These are phyloP conservation scores for Begonia peltatifolia DNA, from an alignment of 306 rosid genomes.

Conservation along the genomic window DNA sequence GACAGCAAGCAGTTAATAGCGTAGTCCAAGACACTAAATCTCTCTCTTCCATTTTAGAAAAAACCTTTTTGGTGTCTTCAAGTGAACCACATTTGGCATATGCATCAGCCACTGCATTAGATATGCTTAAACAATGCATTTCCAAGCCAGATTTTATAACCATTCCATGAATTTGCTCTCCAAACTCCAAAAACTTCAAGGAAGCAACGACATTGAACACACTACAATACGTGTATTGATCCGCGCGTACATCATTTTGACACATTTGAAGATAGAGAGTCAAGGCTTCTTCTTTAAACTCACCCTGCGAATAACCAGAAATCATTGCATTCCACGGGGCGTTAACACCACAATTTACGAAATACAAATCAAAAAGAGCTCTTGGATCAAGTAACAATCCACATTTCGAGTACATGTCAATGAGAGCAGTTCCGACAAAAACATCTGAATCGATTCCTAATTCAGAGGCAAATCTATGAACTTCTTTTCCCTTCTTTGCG, in stretches of 20 bases:
- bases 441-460: slow-evolving; percentile 35
- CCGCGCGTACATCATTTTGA: slow-evolving; percentile 24
- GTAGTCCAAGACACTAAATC: slow-evolving; percentile 76
- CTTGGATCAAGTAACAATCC: slow-evolving; percentile 37
- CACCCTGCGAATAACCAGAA: slow-evolving; percentile 48
- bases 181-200: slow-evolving; percentile 20
- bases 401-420: slow-evolving; percentile 60
- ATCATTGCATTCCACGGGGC: slow-evolving; percentile 76
- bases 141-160: slow-evolving; percentile 38
- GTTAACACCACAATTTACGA: slow-evolving; percentile 22
- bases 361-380: slow-evolving; percentile 28
- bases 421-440: slow-evolving; percentile 53
- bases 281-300: slow-evolving; percentile 38
- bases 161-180: slow-evolving; percentile 31
- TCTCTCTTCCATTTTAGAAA: slow-evolving; percentile 46
- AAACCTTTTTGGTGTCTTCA: slow-evolving; percentile 40
- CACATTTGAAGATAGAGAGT: slow-evolving; percentile 41
- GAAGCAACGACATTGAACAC: slow-evolving; percentile 48
- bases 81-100: slow-evolving; percentile 46
- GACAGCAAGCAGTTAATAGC: slow-evolving; percentile 45
- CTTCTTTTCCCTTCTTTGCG: slow-evolving; percentile 29
- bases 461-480: slow-evolving; percentile 33
- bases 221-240: slow-evolving; percentile 53
- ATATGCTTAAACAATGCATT: slow-evolving; percentile 20
- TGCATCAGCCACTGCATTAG: slow-evolving; percentile 51